Evolutionary conservation across 2,329 filamentous ascomycete genomes (phyloP).

Genomic region (Ceratocystis ficicola): DNA sequence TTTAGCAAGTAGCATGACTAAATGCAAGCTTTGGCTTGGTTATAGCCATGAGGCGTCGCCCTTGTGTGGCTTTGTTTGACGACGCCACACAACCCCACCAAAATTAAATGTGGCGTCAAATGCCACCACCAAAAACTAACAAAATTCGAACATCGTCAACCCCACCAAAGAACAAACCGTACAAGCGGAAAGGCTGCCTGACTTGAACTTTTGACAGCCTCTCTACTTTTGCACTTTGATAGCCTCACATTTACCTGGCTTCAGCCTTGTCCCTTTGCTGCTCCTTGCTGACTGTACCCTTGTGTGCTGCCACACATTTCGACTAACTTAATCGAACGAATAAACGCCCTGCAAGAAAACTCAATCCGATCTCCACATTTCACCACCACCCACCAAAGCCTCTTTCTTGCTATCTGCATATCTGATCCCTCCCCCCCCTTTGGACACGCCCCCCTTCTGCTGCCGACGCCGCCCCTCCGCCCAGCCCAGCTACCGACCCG

Average conservation of each 20-base stretch:
- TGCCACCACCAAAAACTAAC: constrained; percentile 18
- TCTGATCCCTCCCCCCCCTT: not conserved
- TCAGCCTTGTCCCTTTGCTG: not conserved
- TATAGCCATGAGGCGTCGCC: not conserved
- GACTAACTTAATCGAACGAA: not conserved
- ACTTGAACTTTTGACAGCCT: not conserved
- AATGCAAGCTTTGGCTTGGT: not conserved
- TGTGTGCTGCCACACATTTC: not conserved
- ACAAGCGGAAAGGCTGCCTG: not conserved
- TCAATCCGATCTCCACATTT: constrained; percentile 7
- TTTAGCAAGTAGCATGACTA: too few species aligned
- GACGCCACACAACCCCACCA: constrained; percentile 17
- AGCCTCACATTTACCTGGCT: not conserved
- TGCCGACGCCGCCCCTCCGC: not conserved
- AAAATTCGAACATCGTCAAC: constrained; percentile 19
- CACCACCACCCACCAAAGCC: not conserved
- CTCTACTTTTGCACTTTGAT: not conserved
- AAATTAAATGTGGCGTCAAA: constrained; percentile 9
- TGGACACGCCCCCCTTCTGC: not conserved
- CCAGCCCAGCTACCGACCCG: not conserved
- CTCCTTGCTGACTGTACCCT: too few species aligned
- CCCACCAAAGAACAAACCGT: constrained; percentile 14
- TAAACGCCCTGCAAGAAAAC: constrained; percentile 7
- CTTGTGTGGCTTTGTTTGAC: not conserved
- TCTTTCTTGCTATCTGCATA: constrained; percentile 3